Evolutionary conservation across 495 filamentous ascomycete species (phyloP), one percentile per base, ranked within the genome.

Genomic region (Xylaria flabelliformis): DNA sequence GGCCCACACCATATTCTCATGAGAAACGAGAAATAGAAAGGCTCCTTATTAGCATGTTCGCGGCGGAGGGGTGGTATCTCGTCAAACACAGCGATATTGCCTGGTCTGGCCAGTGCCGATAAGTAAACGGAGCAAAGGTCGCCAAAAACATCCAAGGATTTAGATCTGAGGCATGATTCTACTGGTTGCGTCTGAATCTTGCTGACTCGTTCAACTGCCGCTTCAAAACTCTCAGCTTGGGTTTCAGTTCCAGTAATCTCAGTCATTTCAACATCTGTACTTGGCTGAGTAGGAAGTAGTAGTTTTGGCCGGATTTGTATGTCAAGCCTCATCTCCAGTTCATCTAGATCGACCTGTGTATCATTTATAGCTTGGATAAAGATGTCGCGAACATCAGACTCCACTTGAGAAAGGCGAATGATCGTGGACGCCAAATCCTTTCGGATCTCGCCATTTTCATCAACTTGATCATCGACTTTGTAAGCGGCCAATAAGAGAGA

Each of bases 1-100:
- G 86, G 84, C 0, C 91, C 88, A 69, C 91, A 93, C 88, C 94
- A 93, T 24, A 94, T 85, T 50, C 89, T 85, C 68, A 90, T 83
- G 69, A 95, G 91, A 78, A 98, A 95, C 4, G 91, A 92, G 75
- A 95, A 78, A 69, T 91, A 92, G 50, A 93, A 87, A 10, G 91
- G 87, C 2, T 89, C 85, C 61, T 88, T 85, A 19, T 84, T 79
- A 0, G 88, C 90, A 32, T 83, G 77, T 7, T 85, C 73, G 59
- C 86, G 89, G 42, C 85, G 84, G 39, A 95, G 83, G 50, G 91
- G 82, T 19, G 88, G 85, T 8, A 90, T 77, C 17, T 85, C 81
- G 53, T 88, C 84, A 73, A 97, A 91, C 41, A 80, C 76, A 13
- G 87, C 80, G 3, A 94, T 74, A 59, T 85, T 82, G 4, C 79